phyloP scores from a whole-genome alignment of 768 basidiomycete genomes.

The Podaxis mareebaensis region DNA sequence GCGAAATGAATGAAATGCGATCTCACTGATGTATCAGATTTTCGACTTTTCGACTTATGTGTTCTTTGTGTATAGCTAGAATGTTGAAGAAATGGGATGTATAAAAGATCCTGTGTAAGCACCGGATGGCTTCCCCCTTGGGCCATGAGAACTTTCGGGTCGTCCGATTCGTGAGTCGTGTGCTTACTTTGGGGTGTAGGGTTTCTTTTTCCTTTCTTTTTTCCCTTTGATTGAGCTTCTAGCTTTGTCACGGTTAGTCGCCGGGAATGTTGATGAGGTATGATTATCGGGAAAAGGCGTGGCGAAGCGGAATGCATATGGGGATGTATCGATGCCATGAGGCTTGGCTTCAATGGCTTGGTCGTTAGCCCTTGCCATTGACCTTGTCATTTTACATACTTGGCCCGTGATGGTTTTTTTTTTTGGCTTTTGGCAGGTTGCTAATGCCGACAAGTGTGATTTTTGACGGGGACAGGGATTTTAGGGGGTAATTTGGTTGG shows the following conservation, averaged over 20 bases:
- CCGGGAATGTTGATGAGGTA: not conserved
- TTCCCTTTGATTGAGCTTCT: not conserved
- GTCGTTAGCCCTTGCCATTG: not conserved
- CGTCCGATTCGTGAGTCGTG: not conserved
- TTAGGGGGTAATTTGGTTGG: no score
- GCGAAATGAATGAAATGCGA: no score
- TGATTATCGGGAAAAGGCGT: not conserved
- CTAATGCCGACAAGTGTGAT: no score
- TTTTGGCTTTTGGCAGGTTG: no score
- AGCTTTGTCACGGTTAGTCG: not conserved
- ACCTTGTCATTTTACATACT: not conserved
- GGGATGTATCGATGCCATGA: not conserved
- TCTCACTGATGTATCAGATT: no score
- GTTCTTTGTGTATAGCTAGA: no score
- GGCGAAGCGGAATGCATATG: not conserved
- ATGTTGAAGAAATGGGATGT: no score
- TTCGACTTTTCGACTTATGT: no score
- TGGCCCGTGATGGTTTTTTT: not conserved
- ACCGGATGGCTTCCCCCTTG: no score
- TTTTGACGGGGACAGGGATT: no score
- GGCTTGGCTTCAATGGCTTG: not conserved
- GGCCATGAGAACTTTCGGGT: no score
- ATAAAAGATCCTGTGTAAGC: no score
- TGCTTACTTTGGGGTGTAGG: not conserved
- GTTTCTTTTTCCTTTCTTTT: not conserved